Evolutionary conservation across 768 basidiomycete genomes (phyloP).

Genomic region (Lentinula edodes): DNA sequence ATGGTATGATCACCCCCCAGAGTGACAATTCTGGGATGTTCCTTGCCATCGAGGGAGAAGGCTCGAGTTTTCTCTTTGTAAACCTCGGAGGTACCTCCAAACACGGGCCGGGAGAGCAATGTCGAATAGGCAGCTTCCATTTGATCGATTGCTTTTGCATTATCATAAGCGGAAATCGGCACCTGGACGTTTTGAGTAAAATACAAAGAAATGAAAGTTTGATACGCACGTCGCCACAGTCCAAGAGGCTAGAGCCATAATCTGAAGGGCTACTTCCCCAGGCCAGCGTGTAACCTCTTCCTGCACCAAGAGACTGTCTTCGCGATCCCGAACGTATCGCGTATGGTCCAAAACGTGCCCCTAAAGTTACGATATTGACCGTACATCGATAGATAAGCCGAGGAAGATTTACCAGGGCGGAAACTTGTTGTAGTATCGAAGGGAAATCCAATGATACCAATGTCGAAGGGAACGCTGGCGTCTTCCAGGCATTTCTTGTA

Average conservation of each 20-base stretch:
- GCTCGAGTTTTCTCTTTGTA: conserved; percentile 19
- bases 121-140: conserved; percentile 64
- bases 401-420: conserved; percentile 23
- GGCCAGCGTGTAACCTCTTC: conserved; percentile 44
- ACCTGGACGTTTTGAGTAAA: conserved; percentile 10
- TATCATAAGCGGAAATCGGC: conserved; percentile 47
- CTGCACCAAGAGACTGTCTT: conserved; percentile 28
- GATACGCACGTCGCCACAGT: conserved; percentile 59
- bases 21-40: conserved; percentile 60
- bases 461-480: conserved; percentile 38
- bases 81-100: conserved; percentile 16
- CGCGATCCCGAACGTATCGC: conserved; percentile 60
- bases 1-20: conserved; percentile 73
- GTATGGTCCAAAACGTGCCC: conserved; percentile 66
- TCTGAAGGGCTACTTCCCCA: conserved; percentile 51
- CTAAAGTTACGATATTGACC: conserved; percentile 13
- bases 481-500: conserved; percentile 52
- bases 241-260: conserved; percentile 41
- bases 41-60: conserved; percentile 46
- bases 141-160: conserved; percentile 57
- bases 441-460: conserved; percentile 61
- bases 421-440: conserved; percentile 51
- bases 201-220: neutral
- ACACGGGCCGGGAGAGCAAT: conserved; percentile 44
- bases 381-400: neutral